Evolutionary conservation across 331 rosid species (phyloP).

Genomic region (Phaseolus coccineus): DNA sequence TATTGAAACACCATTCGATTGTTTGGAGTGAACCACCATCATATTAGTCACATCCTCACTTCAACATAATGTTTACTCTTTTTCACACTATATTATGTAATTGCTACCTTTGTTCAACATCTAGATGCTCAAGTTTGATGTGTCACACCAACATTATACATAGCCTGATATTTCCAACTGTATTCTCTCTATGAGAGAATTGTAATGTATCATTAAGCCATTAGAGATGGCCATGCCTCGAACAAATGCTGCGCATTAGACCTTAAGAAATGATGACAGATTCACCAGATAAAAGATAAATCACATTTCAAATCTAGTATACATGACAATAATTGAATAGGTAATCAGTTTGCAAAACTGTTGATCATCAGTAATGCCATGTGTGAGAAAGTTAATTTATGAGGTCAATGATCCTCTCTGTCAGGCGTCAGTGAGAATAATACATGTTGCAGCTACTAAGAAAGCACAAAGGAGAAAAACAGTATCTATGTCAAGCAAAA

Average conservation of each 20-base stretch:
- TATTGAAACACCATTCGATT: too few relatives aligned
- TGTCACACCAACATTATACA: not conserved
- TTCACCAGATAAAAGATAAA: not conserved
- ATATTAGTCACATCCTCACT: too few relatives aligned
- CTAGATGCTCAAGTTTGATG: not conserved
- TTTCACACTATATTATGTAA: too few relatives aligned
- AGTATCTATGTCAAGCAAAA: conserved; percentile 52
- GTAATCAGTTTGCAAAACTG: conserved; percentile 42
- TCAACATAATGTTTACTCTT: too few relatives aligned
- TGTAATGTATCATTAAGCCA: not conserved
- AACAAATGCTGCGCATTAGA: not conserved
- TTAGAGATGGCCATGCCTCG: not conserved
- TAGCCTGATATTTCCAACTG: not conserved
- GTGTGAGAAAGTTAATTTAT: conserved; percentile 40
- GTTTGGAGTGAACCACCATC: too few relatives aligned
- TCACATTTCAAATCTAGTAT: conserved; percentile 10
- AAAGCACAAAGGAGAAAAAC: conserved; percentile 24
- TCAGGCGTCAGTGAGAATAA: conserved; percentile 54
- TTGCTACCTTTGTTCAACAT: conserved; percentile 36
- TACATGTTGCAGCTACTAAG: conserved; percentile 53
- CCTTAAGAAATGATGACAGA: not conserved
- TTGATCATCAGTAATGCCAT: conserved; percentile 43
- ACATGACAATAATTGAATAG: conserved; percentile 30
- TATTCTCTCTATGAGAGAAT: not conserved
- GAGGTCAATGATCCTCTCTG: conserved; percentile 49